Percentiles rank a stretch among this genome's conserved stretches.
These are phyloP conservation scores for Ascobolus immersus DNA, from an alignment of 495 filamentous ascomycete genomes.

Conservation along the genomic window DNA sequence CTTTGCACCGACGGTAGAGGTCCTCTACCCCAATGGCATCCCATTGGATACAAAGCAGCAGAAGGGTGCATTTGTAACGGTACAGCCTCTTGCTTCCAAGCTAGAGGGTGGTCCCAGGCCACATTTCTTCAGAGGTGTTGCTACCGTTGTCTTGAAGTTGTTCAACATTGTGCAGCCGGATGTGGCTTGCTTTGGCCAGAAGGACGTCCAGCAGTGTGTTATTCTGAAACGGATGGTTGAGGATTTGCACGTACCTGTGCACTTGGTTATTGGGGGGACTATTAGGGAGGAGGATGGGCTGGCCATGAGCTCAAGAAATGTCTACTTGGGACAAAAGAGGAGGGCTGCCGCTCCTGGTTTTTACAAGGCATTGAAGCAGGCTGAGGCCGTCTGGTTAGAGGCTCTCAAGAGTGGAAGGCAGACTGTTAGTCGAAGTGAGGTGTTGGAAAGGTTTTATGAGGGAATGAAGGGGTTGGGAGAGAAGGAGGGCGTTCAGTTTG, in stretches of 20 bases:
- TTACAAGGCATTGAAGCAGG: conserved; percentile 36
- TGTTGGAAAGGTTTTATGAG: neutral
- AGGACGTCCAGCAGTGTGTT: conserved; percentile 89
- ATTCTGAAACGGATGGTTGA: conserved; percentile 64
- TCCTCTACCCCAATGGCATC: conserved; percentile 68
- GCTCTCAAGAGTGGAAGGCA: conserved; percentile 27
- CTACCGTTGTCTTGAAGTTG: conserved; percentile 89
- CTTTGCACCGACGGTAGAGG: conserved; percentile 55
- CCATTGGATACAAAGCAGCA: conserved; percentile 55
- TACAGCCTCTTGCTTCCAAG: conserved; percentile 54
- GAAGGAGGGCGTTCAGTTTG: conserved; percentile 37
- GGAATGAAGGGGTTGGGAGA: conserved; percentile 7
- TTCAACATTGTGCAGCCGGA: conserved; percentile 81
- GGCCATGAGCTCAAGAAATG: conserved; percentile 83
- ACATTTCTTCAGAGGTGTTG: conserved; percentile 88
- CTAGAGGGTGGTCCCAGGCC: conserved; percentile 72
- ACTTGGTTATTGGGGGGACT: conserved; percentile 49
- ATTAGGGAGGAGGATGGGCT: conserved; percentile 58
- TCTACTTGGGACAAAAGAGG: conserved; percentile 60
- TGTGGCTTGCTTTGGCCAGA: conserved; percentile 87
- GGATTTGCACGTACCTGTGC: conserved; percentile 62
- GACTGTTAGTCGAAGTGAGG: conserved; percentile 5
- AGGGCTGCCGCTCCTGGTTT: conserved; percentile 47
- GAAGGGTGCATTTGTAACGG: conserved; percentile 74
- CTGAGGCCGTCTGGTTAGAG: conserved; percentile 40